Percentiles rank a stretch among this genome's conserved stretches.
phyloP scores from a whole-genome alignment of 2,329 filamentous ascomycete genomes.

The Lachnellula subtilissima region DNA sequence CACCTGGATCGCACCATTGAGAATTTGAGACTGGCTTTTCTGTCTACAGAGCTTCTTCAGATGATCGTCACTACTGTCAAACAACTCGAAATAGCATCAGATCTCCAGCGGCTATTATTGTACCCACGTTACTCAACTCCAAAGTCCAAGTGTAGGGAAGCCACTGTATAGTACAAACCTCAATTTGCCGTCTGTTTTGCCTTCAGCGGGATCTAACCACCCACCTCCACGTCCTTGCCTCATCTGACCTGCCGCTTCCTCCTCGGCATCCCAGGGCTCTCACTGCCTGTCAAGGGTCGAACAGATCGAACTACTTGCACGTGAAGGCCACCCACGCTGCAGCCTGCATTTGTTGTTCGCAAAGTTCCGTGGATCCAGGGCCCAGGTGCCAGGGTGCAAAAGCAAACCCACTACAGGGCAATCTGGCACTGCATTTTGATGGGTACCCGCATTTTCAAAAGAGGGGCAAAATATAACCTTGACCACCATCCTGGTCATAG shows the following conservation, averaged over 20 bases:
- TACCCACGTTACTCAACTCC: conserved; percentile 2
- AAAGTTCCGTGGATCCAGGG: background rate
- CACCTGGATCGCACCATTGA: background rate
- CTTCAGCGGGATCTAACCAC: conserved; percentile 8
- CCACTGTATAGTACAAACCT: background rate
- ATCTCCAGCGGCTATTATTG: background rate
- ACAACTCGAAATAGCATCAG: conserved; percentile 21
- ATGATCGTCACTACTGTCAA: conserved; percentile 16
- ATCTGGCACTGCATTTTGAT: conserved; percentile 4
- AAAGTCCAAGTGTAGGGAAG: conserved; percentile 9
- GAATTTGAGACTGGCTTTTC: background rate
- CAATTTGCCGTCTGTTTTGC: no score
- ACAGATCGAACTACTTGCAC: background rate
- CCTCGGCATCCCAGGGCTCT: conserved; percentile 8
- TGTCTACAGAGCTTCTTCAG: background rate
- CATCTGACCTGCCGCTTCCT: conserved; percentile 3
- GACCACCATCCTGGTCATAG: background rate
- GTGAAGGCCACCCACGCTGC: conserved; percentile 3
- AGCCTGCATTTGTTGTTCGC: background rate
- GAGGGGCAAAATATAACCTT: conserved; percentile 15
- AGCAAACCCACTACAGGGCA: background rate
- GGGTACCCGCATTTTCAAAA: conserved; percentile 5
- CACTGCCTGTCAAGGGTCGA: background rate
- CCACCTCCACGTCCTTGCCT: conserved; percentile 6
- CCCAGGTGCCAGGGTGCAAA: background rate